Conservation (phyloP, 176 grass and related monocot species). For the bread wheat (Triticum aestivum) region IWGSC_CS_RefSeq_v2.1 NC_057795.1:684617409-684617908, state of each 20-base stretch:
- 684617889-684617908: conserved; percentile 65
- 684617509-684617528: conserved; percentile 29
- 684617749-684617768: conserved; percentile 93
- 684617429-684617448: not conserved
- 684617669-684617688: conserved; percentile 41
- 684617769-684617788: conserved; percentile 90
- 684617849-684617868: conserved; percentile 83
- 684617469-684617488: not conserved
- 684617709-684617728: conserved; percentile 69
- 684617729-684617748: conserved; percentile 72
- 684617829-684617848: conserved; percentile 71
- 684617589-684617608: conserved; percentile 25
- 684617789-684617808: conserved; percentile 77
- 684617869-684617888: conserved; percentile 74
- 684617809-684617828: conserved; percentile 83
- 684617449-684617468: conserved; percentile 15
- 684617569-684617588: conserved; percentile 37
- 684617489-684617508: conserved; percentile 32
- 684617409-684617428: conserved; percentile 34
- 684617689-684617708: conserved; percentile 63
- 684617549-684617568: not conserved
- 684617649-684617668: conserved; percentile 42
- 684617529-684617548: conserved; percentile 15
- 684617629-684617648: conserved; percentile 46
- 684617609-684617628: conserved; percentile 40